phyloP scores from a whole-genome alignment of 345 rosid genomes.

The Litchi chinensis region DNA sequence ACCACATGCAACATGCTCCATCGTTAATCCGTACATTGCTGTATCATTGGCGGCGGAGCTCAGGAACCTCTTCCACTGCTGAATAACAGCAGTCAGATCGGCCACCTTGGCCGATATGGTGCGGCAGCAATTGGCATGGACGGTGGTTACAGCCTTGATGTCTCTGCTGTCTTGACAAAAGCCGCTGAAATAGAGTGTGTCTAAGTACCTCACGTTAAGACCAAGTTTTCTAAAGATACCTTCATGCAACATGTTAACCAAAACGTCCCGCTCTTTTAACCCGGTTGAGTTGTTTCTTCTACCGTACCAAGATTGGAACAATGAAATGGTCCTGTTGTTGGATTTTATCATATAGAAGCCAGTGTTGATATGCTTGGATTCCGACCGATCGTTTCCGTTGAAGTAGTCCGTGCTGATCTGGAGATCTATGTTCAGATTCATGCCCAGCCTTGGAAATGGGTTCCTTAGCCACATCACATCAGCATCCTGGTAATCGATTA shows the following conservation, averaged over 20 bases:
- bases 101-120: slow-evolving; percentile 40
- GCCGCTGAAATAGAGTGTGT: slow-evolving; percentile 45
- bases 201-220: slow-evolving; percentile 33
- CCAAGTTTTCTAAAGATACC: slow-evolving; percentile 28
- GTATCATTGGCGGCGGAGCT: background rate
- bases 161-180: slow-evolving; percentile 42
- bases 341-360: slow-evolving; percentile 47
- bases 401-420: slow-evolving; percentile 46
- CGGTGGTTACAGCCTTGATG: slow-evolving; percentile 28
- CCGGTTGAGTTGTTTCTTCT: slow-evolving; percentile 32
- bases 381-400: slow-evolving; percentile 32
- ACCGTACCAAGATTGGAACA: slow-evolving; percentile 42
- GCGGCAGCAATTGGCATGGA: slow-evolving; percentile 55
- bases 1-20: background rate
- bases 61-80: slow-evolving; percentile 39
- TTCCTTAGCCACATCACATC: slow-evolving; percentile 49
- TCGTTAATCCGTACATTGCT: background rate
- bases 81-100: slow-evolving; percentile 31
- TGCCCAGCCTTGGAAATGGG: slow-evolving; percentile 34
- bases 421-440: slow-evolving; percentile 28
- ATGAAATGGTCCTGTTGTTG: slow-evolving; percentile 37
- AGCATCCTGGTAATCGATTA: slow-evolving; percentile 32
- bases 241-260: slow-evolving; percentile 26
- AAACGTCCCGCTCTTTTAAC: slow-evolving; percentile 41
- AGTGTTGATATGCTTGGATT: slow-evolving; percentile 36